Evolutionary conservation across 1,139 yeast species (phyloP), one percentile per base, ranked within the genome.

Genomic region (Kodamaea plutei): DNA sequence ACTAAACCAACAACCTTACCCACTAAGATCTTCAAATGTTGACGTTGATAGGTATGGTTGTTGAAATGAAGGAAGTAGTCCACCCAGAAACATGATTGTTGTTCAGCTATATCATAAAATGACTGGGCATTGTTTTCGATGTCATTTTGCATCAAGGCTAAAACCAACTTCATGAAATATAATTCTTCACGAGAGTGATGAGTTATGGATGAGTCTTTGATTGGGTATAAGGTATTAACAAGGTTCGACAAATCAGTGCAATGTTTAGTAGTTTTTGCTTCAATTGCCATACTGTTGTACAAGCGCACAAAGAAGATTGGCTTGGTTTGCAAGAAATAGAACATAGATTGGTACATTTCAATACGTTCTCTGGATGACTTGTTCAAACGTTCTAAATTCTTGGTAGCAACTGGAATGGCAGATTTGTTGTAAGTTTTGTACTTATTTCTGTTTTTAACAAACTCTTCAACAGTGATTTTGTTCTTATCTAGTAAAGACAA

Each of bases 301-400:
- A 79, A 55, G 18, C 79, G 62, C 1, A 79, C 69, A 48, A 91
- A 69, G 50, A 91, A 91, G 1, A 56, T 56, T 1, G 96, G 88
- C 48, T 84, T 87, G 0, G 95, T 84, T 52, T 93, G 98, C 23
- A 93, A 57, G 26, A 89, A 62, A 47, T 82, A 91, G 45, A 91
- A 81, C 34, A 91, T 54, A 6, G 84, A 81, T 46, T 84, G 96
- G 54, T 83, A 84, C 1, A 76, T 53, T 38, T 79, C 85, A 15
- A 77, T 58, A 39, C 74, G 56, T 33, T 63, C 64, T 33, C 64
- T 56, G 6, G 67, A 52, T 4, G 62, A 52, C 35, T 59, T 58
- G 40, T 55, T 63, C 41, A 67, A 55, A 15, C 46, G 51, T 15
- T 59, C 67, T 28, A 64, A 40, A 25, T 44, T 47, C 35, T 52